Evolutionary conservation across 345 rosid species (phyloP).

Genomic region (Punica granatum): DNA sequence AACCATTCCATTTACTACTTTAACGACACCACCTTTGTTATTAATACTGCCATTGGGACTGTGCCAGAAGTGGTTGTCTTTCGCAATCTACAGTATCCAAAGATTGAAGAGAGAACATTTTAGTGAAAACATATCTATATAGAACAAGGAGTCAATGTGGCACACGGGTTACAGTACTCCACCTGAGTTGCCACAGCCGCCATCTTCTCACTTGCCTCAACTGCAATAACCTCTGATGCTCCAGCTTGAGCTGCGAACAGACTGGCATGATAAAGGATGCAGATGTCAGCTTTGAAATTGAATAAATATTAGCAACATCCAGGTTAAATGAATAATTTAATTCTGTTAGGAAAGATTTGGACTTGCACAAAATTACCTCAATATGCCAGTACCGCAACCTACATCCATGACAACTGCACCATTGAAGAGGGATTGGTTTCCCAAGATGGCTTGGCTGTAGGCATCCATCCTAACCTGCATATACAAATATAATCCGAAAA

Average conservation of each 20-base stretch:
- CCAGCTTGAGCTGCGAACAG: constrained; percentile 92
- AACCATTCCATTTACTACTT: constrained; percentile 83
- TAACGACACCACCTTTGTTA: constrained; percentile 38
- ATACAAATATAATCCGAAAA: constrained; percentile 6
- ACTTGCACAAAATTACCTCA: constrained; percentile 40
- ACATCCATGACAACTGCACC: constrained; percentile 93
- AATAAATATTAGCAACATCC: not conserved
- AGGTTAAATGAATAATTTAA: not conserved
- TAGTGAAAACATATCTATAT: constrained; percentile 7
- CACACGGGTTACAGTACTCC: constrained; percentile 1
- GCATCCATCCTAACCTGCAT: constrained; percentile 81
- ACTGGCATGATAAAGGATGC: constrained; percentile 28
- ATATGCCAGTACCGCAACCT: constrained; percentile 94
- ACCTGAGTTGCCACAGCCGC: constrained; percentile 88
- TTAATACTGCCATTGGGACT: constrained; percentile 21
- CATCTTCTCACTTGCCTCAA: constrained; percentile 97
- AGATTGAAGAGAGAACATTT: constrained; percentile 1
- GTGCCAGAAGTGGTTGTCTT: constrained; percentile 54
- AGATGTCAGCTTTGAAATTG: constrained; percentile 7
- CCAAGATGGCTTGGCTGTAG: constrained; percentile 70
- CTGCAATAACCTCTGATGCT: constrained; percentile 83
- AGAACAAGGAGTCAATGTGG: not conserved
- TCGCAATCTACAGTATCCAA: constrained; percentile 53
- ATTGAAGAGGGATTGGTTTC: constrained; percentile 64
- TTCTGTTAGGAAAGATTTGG: not conserved